These are phyloP conservation scores for Papiliotrema terrestris DNA, from an alignment of 1,284 basidiomycete genomes.

Conservation along the genomic window DNA sequence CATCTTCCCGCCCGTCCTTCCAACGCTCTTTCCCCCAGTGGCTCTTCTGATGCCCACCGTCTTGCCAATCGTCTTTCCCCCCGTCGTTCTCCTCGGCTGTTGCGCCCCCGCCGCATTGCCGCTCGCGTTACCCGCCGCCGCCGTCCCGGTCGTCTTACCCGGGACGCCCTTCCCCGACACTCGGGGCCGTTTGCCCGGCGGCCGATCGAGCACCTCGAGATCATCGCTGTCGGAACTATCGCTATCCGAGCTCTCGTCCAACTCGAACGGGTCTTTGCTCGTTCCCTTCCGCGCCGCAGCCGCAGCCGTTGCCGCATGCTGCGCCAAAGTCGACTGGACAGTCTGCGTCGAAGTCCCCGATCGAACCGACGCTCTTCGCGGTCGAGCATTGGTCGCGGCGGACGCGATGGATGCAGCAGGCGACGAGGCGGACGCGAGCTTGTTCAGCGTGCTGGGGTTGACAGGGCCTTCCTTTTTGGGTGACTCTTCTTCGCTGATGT, in stretches of 20 bases:
- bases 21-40: conserved; percentile 1
- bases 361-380: conserved; percentile 9
- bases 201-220: conserved; percentile 17
- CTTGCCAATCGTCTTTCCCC: conserved; percentile 20
- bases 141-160: conserved; percentile 6
- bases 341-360: conserved; percentile 5
- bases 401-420: conserved; percentile 18
- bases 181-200: conserved; percentile 20
- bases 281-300: background rate
- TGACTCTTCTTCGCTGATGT: background rate
- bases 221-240: conserved; percentile 10
- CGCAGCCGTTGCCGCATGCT: background rate
- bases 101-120: background rate
- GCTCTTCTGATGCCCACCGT: conserved; percentile 17
- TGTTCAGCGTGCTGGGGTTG: background rate
- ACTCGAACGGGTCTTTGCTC: background rate
- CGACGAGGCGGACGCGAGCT: background rate
- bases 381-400: conserved; percentile 40
- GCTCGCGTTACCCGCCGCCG: conserved; percentile 6
- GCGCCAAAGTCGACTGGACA: background rate
- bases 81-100: conserved; percentile 5
- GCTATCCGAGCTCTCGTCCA: conserved; percentile 15
- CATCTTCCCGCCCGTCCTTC: background rate
- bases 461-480: background rate
- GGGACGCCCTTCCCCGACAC: conserved; percentile 20